phyloP scores from a whole-genome alignment of 2,329 filamentous ascomycete genomes.

The Sclerotinia sclerotiorum region DNA sequence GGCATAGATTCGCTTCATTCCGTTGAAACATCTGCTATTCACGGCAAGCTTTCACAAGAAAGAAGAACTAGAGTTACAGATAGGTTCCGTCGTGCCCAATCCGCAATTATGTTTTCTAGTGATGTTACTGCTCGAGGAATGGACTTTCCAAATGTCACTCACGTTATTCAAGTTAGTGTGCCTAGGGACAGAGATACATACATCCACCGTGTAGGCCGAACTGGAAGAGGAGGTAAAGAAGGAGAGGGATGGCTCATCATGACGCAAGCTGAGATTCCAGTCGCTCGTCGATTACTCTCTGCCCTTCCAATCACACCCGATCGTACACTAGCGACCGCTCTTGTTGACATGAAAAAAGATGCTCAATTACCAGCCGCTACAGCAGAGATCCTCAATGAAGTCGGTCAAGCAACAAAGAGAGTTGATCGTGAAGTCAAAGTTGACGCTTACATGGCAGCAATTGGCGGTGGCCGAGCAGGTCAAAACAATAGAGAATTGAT shows the following conservation, averaged over 20 bases:
- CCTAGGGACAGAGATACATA: constrained; percentile 68
- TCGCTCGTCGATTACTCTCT: constrained; percentile 32
- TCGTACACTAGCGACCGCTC: constrained; percentile 32
- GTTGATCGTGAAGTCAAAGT: constrained; percentile 33
- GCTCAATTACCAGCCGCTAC: constrained; percentile 38
- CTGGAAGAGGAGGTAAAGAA: constrained; percentile 70
- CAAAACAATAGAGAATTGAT: neutral
- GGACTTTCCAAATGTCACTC: constrained; percentile 78
- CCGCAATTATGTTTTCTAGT: constrained; percentile 71
- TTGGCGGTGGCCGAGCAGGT: constrained; percentile 22
- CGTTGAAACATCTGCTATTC: constrained; percentile 54
- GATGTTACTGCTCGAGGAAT: constrained; percentile 81
- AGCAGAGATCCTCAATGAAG: constrained; percentile 35
- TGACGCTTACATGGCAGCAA: constrained; percentile 34
- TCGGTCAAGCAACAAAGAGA: constrained; percentile 37
- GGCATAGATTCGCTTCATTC: constrained; percentile 37
- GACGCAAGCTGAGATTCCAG: constrained; percentile 28
- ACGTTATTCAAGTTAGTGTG: constrained; percentile 71
- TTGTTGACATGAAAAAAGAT: constrained; percentile 41
- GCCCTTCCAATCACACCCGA: constrained; percentile 38
- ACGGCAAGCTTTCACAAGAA: constrained; percentile 72
- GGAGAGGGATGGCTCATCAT: constrained; percentile 57
- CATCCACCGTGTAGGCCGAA: constrained; percentile 75
- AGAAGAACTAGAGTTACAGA: constrained; percentile 70
- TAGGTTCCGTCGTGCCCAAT: constrained; percentile 62